Base-by-base conservation (phyloP, 768 basidiomycete species). In the Mycena venus region DNA sequence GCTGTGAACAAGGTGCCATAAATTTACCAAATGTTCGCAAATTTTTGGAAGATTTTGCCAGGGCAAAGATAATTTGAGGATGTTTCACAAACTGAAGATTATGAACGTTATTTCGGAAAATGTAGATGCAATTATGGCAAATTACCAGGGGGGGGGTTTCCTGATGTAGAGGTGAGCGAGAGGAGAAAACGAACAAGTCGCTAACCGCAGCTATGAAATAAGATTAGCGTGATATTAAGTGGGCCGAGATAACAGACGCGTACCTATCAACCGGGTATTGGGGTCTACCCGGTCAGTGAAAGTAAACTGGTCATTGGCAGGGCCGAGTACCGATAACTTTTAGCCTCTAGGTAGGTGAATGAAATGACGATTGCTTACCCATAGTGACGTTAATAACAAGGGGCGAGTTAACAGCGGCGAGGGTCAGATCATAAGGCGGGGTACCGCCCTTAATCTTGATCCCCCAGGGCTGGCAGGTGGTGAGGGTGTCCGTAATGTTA, bases 391-490 rank as follows among this genome's bases (percentile, higher is more conserved):
- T 86, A 25, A 83, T 86, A 32, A 86, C 79, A 21, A 81, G 75
- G 2, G 83, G 80, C 0, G 84, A 81, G 42, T 79, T 79, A 12
- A 84, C 49, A 4, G 83, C 80, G 31, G 81, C 82, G 12, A 88
- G 58, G 0, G 83, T 81, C 19, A 88, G 68, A 17, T 78, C 82
- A 77, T 87, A 88, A 2, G 88, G 89, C 40, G 83, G 82, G 3
- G 77, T 78, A n/a, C 86, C 87, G 23, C 86, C 87, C 5, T 73
- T 80, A 63, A 88, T 80, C 11, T 79, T 82, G 12, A 87, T 70
- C 5, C 85, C 84, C 86, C 87, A 87, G 4, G 83, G 82, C 42
- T 85, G 78, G 69, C 88, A 90, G 21, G 87, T 85, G 15, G 76
- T 71, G 4, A 88, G 55, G 1, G 77, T 75, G 10, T 65, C 75